A percentile compares a stretch with the other conserved stretches of the same genome.
These are phyloP conservation scores for Venturia nashicola DNA, from an alignment of 2,329 filamentous ascomycete species.

Conservation along the genomic window DNA sequence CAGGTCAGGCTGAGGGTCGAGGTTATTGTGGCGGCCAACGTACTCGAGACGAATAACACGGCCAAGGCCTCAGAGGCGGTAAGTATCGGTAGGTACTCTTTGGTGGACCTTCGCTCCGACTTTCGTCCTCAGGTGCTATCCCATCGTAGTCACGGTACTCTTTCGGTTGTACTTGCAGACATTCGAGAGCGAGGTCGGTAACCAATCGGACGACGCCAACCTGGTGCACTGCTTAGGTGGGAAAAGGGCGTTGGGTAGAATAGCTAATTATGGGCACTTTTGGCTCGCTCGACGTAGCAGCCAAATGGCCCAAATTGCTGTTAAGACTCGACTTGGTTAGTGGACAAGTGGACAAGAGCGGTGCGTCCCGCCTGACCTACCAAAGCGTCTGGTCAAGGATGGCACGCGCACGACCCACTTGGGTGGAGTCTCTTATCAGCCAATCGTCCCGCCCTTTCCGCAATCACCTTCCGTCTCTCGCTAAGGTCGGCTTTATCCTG, in stretches of 20 bases:
- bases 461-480: not conserved
- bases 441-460: constrained; percentile 1
- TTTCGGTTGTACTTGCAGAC: constrained; percentile 1
- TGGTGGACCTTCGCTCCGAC: not conserved
- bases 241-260: not conserved
- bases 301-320: not conserved
- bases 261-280: not conserved
- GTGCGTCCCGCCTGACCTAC: not conserved
- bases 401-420: not conserved
- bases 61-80: not conserved
- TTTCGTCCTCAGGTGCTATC: not conserved
- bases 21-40: not conserved
- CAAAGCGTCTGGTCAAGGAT: not conserved
- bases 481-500: not conserved
- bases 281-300: not conserved
- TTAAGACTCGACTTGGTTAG: not conserved
- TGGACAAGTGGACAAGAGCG: not conserved
- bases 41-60: not conserved
- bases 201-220: constrained; percentile 3
- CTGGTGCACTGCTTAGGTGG: too few relatives aligned
- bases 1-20: not conserved
- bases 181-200: not conserved
- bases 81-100: not conserved
- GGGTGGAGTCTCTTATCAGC: not conserved
- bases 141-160: not conserved